These are phyloP conservation scores for Euphorbia celastroides DNA, from an alignment of 441 rosid genomes.

Conservation along the genomic window DNA sequence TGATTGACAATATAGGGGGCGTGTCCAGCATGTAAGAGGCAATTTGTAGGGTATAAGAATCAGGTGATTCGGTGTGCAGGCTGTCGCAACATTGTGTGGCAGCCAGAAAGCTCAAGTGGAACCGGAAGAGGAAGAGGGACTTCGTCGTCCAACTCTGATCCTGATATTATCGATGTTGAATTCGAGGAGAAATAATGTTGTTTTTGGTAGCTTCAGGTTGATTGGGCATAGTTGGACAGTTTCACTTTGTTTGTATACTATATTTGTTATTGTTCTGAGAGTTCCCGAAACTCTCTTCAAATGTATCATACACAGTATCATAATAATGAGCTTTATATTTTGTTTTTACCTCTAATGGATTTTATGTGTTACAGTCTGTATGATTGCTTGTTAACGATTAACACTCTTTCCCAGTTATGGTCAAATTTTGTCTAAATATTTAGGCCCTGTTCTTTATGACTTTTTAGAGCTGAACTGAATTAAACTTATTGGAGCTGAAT, in stretches of 20 bases:
- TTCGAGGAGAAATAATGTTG: constrained; percentile 70
- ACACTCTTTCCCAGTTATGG: too few relatives aligned
- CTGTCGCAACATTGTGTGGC: constrained; percentile 93
- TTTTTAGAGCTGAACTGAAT: too few relatives aligned
- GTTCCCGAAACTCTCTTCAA: background rate
- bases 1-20: constrained; percentile 48
- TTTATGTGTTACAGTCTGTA: background rate
- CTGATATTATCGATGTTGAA: constrained; percentile 74
- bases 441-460: too few relatives aligned
- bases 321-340: background rate
- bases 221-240: background rate
- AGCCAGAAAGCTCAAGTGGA: constrained; percentile 57
- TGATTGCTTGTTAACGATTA: too few relatives aligned
- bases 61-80: constrained; percentile 65
- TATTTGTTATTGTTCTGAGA: background rate
- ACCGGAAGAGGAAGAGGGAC: constrained; percentile 35
- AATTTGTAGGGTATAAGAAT: constrained; percentile 78
- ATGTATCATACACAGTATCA: constrained; percentile 3
- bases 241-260: background rate
- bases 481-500: too few relatives aligned
- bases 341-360: background rate
- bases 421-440: too few relatives aligned
- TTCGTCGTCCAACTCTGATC: constrained; percentile 39
- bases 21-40: constrained; percentile 86
- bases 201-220: background rate